Evolutionary conservation across 305 asterid genomes (phyloP).

Genomic region (Solanum hybrid): DNA sequence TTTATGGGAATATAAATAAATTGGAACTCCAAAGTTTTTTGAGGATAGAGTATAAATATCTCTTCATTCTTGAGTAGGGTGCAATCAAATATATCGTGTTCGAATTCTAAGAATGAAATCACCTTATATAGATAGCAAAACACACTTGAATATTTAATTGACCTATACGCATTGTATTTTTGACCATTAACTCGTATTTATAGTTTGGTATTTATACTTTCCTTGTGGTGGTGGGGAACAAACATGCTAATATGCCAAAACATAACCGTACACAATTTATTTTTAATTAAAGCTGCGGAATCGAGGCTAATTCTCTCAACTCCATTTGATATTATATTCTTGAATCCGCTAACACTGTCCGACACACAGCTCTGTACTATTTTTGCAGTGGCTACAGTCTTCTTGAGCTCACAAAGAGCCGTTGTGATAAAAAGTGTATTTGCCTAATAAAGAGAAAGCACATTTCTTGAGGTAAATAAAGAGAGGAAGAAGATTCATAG

Average conservation of each 20-base stretch:
- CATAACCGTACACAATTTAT: conserved; percentile 1
- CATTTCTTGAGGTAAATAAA: neutral
- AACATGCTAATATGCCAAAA: conserved; percentile 21
- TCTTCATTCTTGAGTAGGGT: too few relatives aligned
- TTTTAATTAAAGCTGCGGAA: conserved; percentile 25
- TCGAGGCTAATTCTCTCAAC: conserved; percentile 20
- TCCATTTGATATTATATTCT: conserved; percentile 25
- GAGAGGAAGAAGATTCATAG: neutral
- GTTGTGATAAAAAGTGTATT: neutral
- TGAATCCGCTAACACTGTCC: conserved; percentile 37
- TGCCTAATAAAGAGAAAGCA: neutral
- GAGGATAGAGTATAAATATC: too few relatives aligned
- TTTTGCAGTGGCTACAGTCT: conserved; percentile 1
- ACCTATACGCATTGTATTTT: neutral
- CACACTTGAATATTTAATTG: too few relatives aligned
- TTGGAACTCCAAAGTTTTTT: too few relatives aligned
- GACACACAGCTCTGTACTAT: conserved; percentile 8
- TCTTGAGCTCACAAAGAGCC: conserved; percentile 11
- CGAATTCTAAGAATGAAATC: too few relatives aligned
- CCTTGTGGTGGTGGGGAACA: conserved; percentile 13
- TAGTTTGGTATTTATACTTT: neutral
- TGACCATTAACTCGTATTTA: too few relatives aligned
- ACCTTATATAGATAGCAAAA: too few relatives aligned
- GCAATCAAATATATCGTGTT: too few relatives aligned
- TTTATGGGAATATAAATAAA: too few relatives aligned